Percentiles rank a stretch among this genome's conserved stretches.
These are phyloP conservation scores for Aureobasidium namibiae DNA, from an alignment of 2,329 filamentous ascomycete genomes.

Conservation along the genomic window DNA sequence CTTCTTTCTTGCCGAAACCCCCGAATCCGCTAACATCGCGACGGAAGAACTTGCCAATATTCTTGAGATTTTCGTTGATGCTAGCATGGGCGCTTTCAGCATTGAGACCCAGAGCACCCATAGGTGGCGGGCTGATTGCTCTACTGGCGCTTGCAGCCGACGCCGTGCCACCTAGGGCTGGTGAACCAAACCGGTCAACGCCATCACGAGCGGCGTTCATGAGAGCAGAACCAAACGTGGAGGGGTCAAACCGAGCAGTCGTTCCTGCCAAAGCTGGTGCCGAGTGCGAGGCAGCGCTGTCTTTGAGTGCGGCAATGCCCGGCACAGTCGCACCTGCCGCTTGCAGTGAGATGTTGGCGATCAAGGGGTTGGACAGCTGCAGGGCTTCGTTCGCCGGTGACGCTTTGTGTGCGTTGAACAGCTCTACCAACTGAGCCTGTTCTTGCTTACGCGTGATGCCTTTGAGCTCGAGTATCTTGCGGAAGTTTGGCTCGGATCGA, in stretches of 20 bases:
- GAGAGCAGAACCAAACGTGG: conserved; percentile 75
- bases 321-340: conserved; percentile 40
- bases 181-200: conserved; percentile 66
- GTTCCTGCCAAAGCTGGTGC: conserved; percentile 30
- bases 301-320: conserved; percentile 15
- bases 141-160: conserved; percentile 21
- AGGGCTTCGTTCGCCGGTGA: conserved; percentile 60
- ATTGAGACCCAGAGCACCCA: conserved; percentile 20
- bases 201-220: conserved; percentile 82
- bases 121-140: conserved; percentile 23
- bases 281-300: conserved; percentile 20
- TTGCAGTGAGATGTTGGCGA: conserved; percentile 50
- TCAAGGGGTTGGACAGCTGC: conserved; percentile 56
- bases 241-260: conserved; percentile 60
- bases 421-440: conserved; percentile 71
- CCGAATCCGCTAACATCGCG: conserved; percentile 69
- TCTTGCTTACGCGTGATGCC: conserved; percentile 75
- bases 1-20: conserved; percentile 50
- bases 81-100: conserved; percentile 16
- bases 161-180: conserved; percentile 30
- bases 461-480: conserved; percentile 91
- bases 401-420: conserved; percentile 80
- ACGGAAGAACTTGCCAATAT: conserved; percentile 92
- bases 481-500: conserved; percentile 88
- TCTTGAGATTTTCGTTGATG: conserved; percentile 87